Percentiles rank a stretch among this genome's conserved stretches.
Conservation (phyloP, 768 basidiomycete genomes). For the Psilocybe tampanensis region DNA sequence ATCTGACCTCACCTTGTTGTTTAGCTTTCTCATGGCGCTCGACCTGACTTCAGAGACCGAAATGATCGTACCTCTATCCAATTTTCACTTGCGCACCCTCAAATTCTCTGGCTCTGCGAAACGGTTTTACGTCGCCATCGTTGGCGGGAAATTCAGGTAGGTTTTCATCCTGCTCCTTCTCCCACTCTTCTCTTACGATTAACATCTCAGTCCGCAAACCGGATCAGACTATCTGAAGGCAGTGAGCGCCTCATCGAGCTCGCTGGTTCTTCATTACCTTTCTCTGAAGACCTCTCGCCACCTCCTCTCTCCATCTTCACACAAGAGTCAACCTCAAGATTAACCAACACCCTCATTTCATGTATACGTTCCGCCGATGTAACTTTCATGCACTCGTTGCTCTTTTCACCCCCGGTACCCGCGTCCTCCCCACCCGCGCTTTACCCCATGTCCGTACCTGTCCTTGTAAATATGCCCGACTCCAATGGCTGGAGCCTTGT, state of each 20-base stretch:
- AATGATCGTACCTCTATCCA: slow-evolving; percentile 76
- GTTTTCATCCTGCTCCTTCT: slow-evolving; percentile 20
- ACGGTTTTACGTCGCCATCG: slow-evolving; percentile 60
- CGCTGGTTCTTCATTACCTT: slow-evolving; percentile 38
- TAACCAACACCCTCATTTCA: slow-evolving; percentile 56
- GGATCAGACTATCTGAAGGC: slow-evolving; percentile 34
- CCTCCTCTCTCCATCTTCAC: slow-evolving; percentile 46
- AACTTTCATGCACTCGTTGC: slow-evolving; percentile 51
- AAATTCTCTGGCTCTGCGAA: slow-evolving; percentile 73
- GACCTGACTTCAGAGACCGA: slow-evolving; percentile 72
- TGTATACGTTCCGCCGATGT: slow-evolving; percentile 53
- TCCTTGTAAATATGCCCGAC: slow-evolving; percentile 72
- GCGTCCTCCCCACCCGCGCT: slow-evolving; percentile 40
- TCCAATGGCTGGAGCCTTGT: slow-evolving; percentile 71
- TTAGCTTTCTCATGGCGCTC: slow-evolving; percentile 69
- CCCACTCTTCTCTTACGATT: slow-evolving; percentile 9
- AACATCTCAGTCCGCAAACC: slow-evolving; percentile 39
- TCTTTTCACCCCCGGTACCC: slow-evolving; percentile 50
- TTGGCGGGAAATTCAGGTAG: slow-evolving; percentile 61
- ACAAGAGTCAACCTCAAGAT: slow-evolving; percentile 39
- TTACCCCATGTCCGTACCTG: slow-evolving; percentile 48
- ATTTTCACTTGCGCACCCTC: slow-evolving; percentile 63
- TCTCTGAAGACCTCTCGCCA: slow-evolving; percentile 39
- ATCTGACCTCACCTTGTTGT: background rate
- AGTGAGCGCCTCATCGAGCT: slow-evolving; percentile 41